Evolutionary conservation across 495 filamentous ascomycete genomes (phyloP).

Genomic region (Aspergillus affinis): DNA sequence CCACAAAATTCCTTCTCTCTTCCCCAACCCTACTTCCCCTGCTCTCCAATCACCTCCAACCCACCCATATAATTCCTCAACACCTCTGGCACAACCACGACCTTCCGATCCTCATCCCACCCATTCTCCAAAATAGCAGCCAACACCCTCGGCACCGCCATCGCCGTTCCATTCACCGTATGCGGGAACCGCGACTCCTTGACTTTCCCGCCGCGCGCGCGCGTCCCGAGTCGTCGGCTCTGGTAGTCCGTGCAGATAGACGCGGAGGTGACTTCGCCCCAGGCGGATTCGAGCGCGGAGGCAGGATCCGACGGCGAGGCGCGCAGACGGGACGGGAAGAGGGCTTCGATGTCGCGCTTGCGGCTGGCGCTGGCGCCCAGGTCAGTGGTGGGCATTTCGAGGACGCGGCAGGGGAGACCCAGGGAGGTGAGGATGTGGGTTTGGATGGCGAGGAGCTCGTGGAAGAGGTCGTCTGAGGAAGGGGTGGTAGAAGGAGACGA

Average conservation of each 20-base stretch:
- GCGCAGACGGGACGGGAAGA: slow-evolving; percentile 76
- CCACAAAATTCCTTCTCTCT: background rate
- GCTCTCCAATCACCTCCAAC: slow-evolving; percentile 56
- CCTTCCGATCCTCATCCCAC: slow-evolving; percentile 66
- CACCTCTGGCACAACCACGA: slow-evolving; percentile 72
- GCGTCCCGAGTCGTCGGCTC: slow-evolving; percentile 74
- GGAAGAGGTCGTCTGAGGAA: slow-evolving; percentile 60
- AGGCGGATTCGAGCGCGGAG: slow-evolving; percentile 65
- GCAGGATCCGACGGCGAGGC: slow-evolving; percentile 12
- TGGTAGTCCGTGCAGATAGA: slow-evolving; percentile 97
- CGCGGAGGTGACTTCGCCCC: slow-evolving; percentile 90
- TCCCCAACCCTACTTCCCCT: background rate
- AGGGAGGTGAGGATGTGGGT: slow-evolving; percentile 74
- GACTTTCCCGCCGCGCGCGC: slow-evolving; percentile 47
- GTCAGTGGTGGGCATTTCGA: slow-evolving; percentile 89
- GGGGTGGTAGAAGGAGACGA: slow-evolving; percentile 17
- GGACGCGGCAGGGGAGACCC: slow-evolving; percentile 78
- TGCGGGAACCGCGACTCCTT: slow-evolving; percentile 63
- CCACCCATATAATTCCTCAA: slow-evolving; percentile 82
- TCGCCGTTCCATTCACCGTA: slow-evolving; percentile 91
- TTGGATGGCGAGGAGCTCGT: slow-evolving; percentile 83
- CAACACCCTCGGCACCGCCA: slow-evolving; percentile 86
- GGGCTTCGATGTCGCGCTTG: slow-evolving; percentile 91
- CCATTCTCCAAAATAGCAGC: slow-evolving; percentile 93
- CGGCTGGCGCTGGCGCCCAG: slow-evolving; percentile 82